phyloP scores from a whole-genome alignment of 441 rosid species.

The Capsella rubella region DNA sequence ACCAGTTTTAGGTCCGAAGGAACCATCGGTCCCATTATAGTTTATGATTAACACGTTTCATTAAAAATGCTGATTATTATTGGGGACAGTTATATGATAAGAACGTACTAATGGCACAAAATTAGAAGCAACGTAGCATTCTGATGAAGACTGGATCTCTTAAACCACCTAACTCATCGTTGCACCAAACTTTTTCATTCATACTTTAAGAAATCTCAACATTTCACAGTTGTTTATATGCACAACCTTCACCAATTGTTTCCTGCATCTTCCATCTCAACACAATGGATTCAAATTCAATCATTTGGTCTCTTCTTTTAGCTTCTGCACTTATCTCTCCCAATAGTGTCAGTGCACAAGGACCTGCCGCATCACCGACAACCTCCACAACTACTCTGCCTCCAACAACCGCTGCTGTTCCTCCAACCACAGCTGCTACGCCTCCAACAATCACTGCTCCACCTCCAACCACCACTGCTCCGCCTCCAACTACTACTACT shows the following conservation, averaged over 20 bases:
- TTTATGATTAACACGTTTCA: conserved; percentile 15
- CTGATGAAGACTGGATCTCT: conserved; percentile 57
- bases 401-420: conserved; percentile 40
- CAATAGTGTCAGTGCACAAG: conserved; percentile 60
- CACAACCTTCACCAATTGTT: conserved; percentile 43
- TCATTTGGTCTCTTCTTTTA: conserved; percentile 48
- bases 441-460: conserved; percentile 47
- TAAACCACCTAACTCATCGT: conserved; percentile 49
- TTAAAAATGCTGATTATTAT: not conserved
- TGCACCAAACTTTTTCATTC: conserved; percentile 54
- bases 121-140: conserved; percentile 60
- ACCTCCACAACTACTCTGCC: conserved; percentile 44
- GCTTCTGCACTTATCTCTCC: conserved; percentile 50
- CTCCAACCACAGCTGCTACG: conserved; percentile 44
- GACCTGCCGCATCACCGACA: conserved; percentile 76
- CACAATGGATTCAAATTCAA: conserved; percentile 55
- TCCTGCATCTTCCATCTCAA: conserved; percentile 38
- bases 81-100: conserved; percentile 7
- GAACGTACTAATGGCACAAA: conserved; percentile 12
- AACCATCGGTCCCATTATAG: conserved; percentile 28
- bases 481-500: conserved; percentile 43
- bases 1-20: conserved; percentile 40
- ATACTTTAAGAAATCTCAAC: conserved; percentile 33
- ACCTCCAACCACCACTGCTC: conserved; percentile 43
- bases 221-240: conserved; percentile 13